Evolutionary conservation across 2,329 filamentous ascomycete genomes (phyloP).

Genomic region (Epichloe amarillans): DNA sequence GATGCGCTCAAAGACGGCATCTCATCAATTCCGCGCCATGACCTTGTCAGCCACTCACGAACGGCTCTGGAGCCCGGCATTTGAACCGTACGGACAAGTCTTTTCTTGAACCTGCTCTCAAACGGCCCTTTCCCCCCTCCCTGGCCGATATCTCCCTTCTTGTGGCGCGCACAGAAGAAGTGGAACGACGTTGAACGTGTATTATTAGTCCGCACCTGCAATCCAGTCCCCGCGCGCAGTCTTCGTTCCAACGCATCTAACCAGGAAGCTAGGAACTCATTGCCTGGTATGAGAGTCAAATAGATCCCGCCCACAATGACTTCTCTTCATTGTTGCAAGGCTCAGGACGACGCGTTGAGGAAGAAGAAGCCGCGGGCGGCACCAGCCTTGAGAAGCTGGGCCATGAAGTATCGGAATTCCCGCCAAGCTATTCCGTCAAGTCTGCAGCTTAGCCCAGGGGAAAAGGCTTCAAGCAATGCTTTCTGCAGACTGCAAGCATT

Average conservation of each 20-base stretch:
- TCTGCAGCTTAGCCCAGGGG: background rate
- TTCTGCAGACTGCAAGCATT: background rate
- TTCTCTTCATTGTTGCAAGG: background rate
- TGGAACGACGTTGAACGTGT: background rate
- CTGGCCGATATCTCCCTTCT: background rate
- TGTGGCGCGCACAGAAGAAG: background rate
- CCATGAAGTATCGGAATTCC: no score
- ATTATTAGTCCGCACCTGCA: background rate
- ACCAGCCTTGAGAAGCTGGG: no score
- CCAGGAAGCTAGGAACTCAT: background rate
- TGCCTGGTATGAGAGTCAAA: background rate
- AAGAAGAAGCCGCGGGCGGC: no score
- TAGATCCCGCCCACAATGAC: background rate
- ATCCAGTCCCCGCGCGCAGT: background rate
- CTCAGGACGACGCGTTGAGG: background rate
- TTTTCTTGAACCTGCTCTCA: background rate
- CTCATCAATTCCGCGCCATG: background rate
- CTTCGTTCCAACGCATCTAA: background rate
- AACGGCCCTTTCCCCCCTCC: background rate
- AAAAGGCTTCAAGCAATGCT: background rate
- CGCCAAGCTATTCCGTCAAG: no score
- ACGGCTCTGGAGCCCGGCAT: background rate
- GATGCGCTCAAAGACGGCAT: background rate
- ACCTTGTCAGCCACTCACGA: background rate
- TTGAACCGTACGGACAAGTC: background rate